Percentiles rank a stretch among this genome's conserved stretches.
These are phyloP conservation scores for Pseudocohnilembus persalinus DNA, from an alignment of 169 alveolate species.

Conservation along the genomic window DNA sequence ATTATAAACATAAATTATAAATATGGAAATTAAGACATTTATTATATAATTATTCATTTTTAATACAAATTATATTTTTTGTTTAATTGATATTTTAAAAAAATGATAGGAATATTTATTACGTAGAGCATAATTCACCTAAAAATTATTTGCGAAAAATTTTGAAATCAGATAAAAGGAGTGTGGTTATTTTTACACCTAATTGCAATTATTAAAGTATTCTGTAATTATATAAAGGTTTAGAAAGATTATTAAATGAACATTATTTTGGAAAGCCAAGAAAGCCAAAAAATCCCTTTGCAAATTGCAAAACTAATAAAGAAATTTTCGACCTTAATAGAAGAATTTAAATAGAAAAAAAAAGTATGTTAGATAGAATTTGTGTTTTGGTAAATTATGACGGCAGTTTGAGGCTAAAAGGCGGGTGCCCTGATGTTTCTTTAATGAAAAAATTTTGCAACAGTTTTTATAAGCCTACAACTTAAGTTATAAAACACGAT, in stretches of 20 bases:
- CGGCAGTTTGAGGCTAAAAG: constrained; percentile 29
- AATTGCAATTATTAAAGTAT: constrained; percentile 34
- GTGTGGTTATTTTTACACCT: constrained; percentile 24
- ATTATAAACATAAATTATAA: no score
- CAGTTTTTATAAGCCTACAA: constrained; percentile 19
- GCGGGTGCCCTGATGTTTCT: constrained; percentile 15
- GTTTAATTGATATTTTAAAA: neutral
- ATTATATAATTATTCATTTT: no score
- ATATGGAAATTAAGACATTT: neutral
- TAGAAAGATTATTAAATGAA: constrained; percentile 22
- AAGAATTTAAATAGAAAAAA: constrained; percentile 28
- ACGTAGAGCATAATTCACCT: constrained; percentile 9
- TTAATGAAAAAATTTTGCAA: constrained; percentile 18
- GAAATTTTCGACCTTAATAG: constrained; percentile 49
- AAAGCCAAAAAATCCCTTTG: constrained; percentile 41
- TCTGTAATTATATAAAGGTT: constrained; percentile 19
- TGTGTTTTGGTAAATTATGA: constrained; percentile 28
- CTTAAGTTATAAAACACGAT: constrained; percentile 25
- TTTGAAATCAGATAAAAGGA: constrained; percentile 29
- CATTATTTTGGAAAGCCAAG: constrained; percentile 34
- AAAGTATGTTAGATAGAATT: constrained; percentile 28
- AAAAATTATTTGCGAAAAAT: constrained; percentile 35
- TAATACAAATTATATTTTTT: no score
- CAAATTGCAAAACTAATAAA: constrained; percentile 33
- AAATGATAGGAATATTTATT: neutral